Conservation (phyloP, 129 eudicot species). For the Escallonia herrerae region DNA sequence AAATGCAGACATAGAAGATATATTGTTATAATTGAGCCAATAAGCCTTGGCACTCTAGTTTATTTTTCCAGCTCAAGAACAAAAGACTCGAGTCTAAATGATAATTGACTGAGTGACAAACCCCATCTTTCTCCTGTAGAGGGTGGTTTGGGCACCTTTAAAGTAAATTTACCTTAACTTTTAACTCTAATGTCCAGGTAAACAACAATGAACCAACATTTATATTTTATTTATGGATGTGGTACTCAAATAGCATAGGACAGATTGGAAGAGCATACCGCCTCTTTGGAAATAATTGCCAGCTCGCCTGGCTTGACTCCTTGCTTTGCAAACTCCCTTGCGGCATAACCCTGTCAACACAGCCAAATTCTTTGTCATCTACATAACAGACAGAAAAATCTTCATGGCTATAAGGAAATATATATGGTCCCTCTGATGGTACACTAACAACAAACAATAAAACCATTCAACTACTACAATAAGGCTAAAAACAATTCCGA, state of each 20-base stretch:
- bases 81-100: not conserved
- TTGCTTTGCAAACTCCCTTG: conserved; percentile 89
- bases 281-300: conserved; percentile 90
- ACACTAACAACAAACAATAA: not conserved
- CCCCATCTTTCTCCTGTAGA: no score
- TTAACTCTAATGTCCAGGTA: no score
- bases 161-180: no score
- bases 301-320: conserved; percentile 89
- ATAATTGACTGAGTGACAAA: not conserved
- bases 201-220: not conserved
- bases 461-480: not conserved
- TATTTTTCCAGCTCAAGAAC: not conserved
- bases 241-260: not conserved
- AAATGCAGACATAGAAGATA: no score
- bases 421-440: not conserved
- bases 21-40: no score
- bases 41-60: no score
- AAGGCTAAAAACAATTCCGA: not conserved
- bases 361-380: not conserved
- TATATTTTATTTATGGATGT: not conserved
- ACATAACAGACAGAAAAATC: not conserved
- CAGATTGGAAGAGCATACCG: conserved; percentile 38
- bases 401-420: not conserved
- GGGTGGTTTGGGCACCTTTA: no score
- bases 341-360: conserved; percentile 83